Conservation (phyloP, 2,329 filamentous ascomycete species). For the Hypoxylon sp. region DNA sequence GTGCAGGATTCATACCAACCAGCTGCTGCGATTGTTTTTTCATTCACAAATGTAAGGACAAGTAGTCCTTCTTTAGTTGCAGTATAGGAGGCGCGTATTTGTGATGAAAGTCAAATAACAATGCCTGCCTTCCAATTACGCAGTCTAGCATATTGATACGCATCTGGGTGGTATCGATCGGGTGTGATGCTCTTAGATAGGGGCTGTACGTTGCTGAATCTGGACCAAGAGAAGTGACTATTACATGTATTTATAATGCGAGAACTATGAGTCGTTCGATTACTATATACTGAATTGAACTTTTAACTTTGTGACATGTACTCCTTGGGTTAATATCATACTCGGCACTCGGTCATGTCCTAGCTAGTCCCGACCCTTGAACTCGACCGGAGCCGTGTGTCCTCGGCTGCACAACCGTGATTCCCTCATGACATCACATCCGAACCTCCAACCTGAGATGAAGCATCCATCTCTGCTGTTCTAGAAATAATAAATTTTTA, state of each 20-base stretch:
- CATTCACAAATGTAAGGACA: background rate
- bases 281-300: background rate
- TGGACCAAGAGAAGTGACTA: background rate
- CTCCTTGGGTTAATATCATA: background rate
- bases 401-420: background rate
- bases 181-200: background rate
- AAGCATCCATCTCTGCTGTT: background rate
- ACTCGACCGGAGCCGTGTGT: background rate
- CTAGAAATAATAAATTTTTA: background rate
- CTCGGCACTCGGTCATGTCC: background rate
- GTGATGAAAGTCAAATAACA: constrained; percentile 10
- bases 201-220: background rate
- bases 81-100: background rate
- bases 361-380: background rate
- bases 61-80: background rate
- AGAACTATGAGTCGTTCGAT: background rate
- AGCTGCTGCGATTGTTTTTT: constrained; percentile 6
- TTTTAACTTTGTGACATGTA: background rate
- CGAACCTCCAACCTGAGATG: background rate
- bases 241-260: background rate
- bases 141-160: background rate
- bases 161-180: background rate
- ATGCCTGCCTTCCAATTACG: background rate
- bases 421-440: background rate
- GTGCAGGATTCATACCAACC: background rate